Percentiles rank a stretch among this genome's conserved stretches.
Evolutionary conservation across 2,329 filamentous ascomycete species (phyloP).

Genomic region (Aspergillus brunneoviolaceus): DNA sequence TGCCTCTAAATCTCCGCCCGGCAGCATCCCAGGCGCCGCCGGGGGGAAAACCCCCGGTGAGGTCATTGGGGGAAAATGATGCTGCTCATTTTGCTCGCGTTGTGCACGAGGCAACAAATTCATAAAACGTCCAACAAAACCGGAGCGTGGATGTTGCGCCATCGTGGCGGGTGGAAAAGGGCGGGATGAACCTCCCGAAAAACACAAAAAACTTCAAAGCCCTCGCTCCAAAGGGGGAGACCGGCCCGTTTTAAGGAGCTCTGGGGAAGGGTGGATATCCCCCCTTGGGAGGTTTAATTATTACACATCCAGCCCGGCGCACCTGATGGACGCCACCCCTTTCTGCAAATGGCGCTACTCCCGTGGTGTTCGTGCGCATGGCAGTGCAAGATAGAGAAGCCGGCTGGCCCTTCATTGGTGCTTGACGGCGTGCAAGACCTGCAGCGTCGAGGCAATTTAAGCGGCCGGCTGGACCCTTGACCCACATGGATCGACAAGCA

Average conservation of each 20-base stretch:
- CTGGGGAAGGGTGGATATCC: neutral
- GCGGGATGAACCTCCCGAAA: neutral
- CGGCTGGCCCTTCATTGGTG: neutral
- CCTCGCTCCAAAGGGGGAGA: neutral
- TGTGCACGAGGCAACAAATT: neutral
- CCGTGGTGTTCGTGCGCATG: neutral
- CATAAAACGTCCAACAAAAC: neutral
- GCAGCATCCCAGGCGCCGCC: neutral
- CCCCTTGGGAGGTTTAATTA: neutral
- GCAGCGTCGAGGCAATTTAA: neutral
- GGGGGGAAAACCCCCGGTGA: neutral
- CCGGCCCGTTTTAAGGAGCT: neutral
- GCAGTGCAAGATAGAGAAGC: neutral
- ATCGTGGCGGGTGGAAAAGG: neutral
- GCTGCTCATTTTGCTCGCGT: neutral
- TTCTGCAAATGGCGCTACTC: neutral
- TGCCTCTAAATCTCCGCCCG: neutral
- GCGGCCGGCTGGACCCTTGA: conserved; percentile 3
- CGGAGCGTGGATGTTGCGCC: neutral
- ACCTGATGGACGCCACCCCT: neutral
- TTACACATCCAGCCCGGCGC: neutral
- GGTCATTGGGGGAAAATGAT: neutral
- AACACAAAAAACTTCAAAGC: neutral
- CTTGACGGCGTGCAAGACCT: neutral
- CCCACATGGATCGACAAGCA: conserved; percentile 5